Evolutionary conservation across 148 eudicot genomes (phyloP).

Genomic region (Gaultheria prostrata): DNA sequence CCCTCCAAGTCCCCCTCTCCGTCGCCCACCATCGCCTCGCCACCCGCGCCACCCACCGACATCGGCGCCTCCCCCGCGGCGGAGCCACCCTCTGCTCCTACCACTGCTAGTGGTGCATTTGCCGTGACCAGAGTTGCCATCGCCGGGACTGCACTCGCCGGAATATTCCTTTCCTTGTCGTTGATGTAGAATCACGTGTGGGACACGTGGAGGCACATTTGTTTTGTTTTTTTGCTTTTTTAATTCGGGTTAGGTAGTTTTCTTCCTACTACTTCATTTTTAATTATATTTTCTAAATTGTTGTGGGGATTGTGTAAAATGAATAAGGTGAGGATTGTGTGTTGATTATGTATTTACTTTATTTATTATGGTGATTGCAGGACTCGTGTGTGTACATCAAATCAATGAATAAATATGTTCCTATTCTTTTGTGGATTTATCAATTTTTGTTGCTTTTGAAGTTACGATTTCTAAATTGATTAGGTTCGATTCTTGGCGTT

Average conservation of each 20-base stretch:
- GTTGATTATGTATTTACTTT: not conserved
- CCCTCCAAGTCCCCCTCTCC: conserved; percentile 15
- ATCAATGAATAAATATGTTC: conserved; percentile 11
- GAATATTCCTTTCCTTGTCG: conserved; percentile 29
- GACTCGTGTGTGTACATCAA: not conserved
- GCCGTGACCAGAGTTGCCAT: conserved; percentile 26
- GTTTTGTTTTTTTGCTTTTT: conserved; percentile 11
- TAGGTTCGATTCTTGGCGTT: no score
- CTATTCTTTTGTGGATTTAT: conserved; percentile 7
- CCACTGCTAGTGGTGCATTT: conserved; percentile 16
- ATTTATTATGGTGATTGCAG: not conserved
- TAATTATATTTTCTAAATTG: not conserved
- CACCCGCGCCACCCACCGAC: conserved; percentile 5
- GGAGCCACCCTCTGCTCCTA: conserved; percentile 10
- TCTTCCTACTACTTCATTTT: not conserved
- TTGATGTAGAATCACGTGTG: conserved; percentile 26
- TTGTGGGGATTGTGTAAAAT: not conserved
- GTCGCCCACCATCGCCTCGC: conserved; percentile 2
- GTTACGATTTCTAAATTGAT: not conserved
- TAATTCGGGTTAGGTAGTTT: not conserved
- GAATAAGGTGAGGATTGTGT: not conserved
- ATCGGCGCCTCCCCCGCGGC: conserved; percentile 13
- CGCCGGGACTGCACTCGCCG: conserved; percentile 35
- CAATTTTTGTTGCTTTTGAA: not conserved
- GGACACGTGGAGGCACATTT: not conserved